phyloP scores from a whole-genome alignment of 345 rosid species.

The Acer campestre region DNA sequence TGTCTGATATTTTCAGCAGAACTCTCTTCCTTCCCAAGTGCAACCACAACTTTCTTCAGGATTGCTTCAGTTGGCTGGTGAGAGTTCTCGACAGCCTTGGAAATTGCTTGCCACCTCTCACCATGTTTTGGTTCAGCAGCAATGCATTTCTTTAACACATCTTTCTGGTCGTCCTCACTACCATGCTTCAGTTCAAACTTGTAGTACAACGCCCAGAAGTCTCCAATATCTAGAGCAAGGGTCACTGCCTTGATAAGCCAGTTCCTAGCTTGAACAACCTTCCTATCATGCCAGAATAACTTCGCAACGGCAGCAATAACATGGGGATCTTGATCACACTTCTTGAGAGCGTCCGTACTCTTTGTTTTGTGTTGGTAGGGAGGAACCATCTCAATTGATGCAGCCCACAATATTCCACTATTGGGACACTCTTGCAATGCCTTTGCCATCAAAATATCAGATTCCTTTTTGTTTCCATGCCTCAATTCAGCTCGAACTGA shows the following conservation, averaged over 20 bases:
- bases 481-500: constrained; percentile 78
- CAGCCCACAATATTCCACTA: constrained; percentile 94
- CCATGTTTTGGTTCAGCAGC: constrained; percentile 89
- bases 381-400: constrained; percentile 80
- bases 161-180: constrained; percentile 72
- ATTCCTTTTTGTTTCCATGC: constrained; percentile 77
- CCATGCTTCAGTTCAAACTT: constrained; percentile 93
- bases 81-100: constrained; percentile 90
- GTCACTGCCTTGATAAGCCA: constrained; percentile 88
- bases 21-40: constrained; percentile 76
- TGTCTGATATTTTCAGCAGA: constrained; percentile 55
- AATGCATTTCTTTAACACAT: constrained; percentile 67
- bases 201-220: constrained; percentile 88
- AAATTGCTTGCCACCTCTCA: constrained; percentile 81
- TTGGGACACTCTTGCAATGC: constrained; percentile 91
- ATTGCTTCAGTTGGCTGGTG: constrained; percentile 81
- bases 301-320: constrained; percentile 84
- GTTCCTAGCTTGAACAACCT: constrained; percentile 84
- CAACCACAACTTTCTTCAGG: constrained; percentile 73
- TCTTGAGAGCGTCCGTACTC: constrained; percentile 78
- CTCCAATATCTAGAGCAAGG: constrained; percentile 78
- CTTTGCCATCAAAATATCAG: constrained; percentile 88
- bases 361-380: constrained; percentile 73
- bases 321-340: constrained; percentile 81
- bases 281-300: constrained; percentile 89